Evolutionary conservation across 2,329 filamentous ascomycete genomes (phyloP), one percentile per base, ranked within the genome.

Genomic region (Botrytis aclada): DNA sequence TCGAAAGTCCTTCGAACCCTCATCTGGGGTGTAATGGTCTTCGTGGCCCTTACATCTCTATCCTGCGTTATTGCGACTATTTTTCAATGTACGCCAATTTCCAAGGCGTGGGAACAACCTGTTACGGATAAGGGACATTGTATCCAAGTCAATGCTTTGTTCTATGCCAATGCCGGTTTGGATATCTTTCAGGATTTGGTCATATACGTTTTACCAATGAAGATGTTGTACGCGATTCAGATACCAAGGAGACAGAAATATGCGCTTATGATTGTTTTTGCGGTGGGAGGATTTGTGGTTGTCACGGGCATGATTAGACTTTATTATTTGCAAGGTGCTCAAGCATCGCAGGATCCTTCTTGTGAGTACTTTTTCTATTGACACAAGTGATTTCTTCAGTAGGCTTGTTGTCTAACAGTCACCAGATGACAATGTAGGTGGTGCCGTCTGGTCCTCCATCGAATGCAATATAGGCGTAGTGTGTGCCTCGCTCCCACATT

Each of bases 401-500:
- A 14, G 10, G 3, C 1, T 64, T 56, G 1, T 41, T 39, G 9
- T 69, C 56, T 72, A 67, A 67, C 45, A 12, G 20, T 32, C 5
- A 41, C 18, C 5, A 67, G 64, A 69, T 60, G 63, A 72, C 6
- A 72, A 67, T 69, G 32, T 51, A 20, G 63, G 71, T 34, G 43
- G 54, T 14, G 62, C 71, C 9, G 16, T 69, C 34, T 72, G 63
- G 71, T 67, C 71, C 1, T n/a, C 32, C 54, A 69, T 69, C 32
- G 71, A 72, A 63, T 72, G 51, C 25, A 72, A 72, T 10, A 69
- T 72, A 9, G 64, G 64, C 6, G 58, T 72, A 18, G 56, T 72
- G 9, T 72, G 71, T 39, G 64, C 71, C 20, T 72, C 63, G 25
- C 41, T 72, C 22, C 71, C 71, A 18, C 70, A 66, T 37, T 66